A percentile compares a stretch with the other conserved stretches of the same genome.
Evolutionary conservation across 208 protist genomes (phyloP).

Genomic region (Leishmania lainsoni): DNA sequence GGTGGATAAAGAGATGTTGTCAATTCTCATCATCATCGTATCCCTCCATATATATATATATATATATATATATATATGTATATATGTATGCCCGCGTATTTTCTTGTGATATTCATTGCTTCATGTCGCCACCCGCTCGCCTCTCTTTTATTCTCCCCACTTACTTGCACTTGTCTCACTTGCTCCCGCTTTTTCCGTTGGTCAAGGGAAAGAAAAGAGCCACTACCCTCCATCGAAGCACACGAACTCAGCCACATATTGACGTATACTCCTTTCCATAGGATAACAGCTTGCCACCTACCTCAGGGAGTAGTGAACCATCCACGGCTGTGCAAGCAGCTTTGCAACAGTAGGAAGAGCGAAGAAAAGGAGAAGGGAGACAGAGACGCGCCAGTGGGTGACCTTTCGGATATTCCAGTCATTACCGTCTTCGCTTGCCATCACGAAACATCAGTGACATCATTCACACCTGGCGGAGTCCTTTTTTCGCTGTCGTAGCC

Average conservation of each 20-base stretch:
- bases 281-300: not conserved
- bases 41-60: too few relatives aligned
- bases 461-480: not conserved
- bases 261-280: not conserved
- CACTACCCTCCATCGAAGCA: not conserved
- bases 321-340: not conserved
- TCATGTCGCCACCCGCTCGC: too few relatives aligned
- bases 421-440: not conserved
- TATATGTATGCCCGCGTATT: not conserved
- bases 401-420: not conserved
- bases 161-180: not conserved
- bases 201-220: not conserved
- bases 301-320: not conserved
- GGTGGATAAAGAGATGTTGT: not conserved
- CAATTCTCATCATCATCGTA: not conserved
- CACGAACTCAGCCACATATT: not conserved
- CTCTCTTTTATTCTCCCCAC: not conserved
- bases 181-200: not conserved
- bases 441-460: not conserved
- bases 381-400: not conserved
- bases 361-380: slow-evolving; percentile 7
- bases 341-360: not conserved
- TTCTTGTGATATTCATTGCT: not conserved
- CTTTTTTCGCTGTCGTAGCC: too few relatives aligned
- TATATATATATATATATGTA: too few relatives aligned